Evolutionary conservation across 176 grass and related monocot species (phyloP).

Genomic region (Coix lacrymajobi): DNA sequence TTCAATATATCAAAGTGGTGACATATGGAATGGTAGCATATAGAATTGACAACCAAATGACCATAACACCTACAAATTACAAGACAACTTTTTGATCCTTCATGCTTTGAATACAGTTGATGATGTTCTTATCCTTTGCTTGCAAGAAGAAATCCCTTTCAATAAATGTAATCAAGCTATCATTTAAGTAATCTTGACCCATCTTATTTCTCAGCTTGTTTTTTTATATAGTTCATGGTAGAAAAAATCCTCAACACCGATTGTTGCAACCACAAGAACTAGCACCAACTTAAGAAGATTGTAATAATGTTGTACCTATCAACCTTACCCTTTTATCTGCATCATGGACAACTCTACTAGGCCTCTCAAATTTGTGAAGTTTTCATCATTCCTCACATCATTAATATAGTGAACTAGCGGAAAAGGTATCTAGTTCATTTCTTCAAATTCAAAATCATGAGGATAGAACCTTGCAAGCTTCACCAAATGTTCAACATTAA

Average conservation of each 20-base stretch:
- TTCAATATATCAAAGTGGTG: too few species aligned
- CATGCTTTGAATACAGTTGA: background rate
- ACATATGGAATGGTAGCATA: too few species aligned
- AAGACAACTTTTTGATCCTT: background rate
- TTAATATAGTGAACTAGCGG: background rate
- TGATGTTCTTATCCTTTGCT: background rate
- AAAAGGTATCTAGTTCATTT: background rate
- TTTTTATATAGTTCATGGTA: background rate
- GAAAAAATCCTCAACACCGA: background rate
- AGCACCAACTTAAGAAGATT: background rate
- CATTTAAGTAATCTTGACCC: background rate
- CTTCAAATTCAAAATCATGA: background rate
- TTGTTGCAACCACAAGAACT: background rate
- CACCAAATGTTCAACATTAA: background rate
- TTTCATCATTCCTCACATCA: background rate
- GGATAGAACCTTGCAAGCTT: background rate
- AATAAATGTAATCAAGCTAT: background rate
- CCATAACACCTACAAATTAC: background rate
- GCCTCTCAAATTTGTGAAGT: background rate
- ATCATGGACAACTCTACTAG: background rate
- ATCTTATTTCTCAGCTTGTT: background rate
- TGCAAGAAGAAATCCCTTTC: background rate
- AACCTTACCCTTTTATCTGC: background rate
- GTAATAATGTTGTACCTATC: background rate
- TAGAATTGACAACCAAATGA: background rate